phyloP scores from a whole-genome alignment of 306 rosid species.

The Gastrolobium bilobum region DNA sequence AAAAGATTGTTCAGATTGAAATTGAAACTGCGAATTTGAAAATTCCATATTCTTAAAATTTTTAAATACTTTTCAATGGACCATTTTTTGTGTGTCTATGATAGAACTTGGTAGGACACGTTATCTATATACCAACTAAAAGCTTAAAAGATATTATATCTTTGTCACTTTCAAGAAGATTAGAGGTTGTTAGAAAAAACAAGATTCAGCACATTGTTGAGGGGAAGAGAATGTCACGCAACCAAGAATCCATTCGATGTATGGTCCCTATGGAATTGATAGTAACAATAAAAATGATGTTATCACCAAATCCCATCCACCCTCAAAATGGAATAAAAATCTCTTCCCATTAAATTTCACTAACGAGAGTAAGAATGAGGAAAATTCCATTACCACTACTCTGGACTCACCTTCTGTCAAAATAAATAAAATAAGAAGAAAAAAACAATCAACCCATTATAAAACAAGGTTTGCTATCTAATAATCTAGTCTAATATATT shows the following conservation, averaged over 20 bases:
- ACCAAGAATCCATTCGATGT: conserved; percentile 11
- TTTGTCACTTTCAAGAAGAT: conserved; percentile 47
- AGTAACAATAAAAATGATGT: neutral
- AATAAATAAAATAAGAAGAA: no score
- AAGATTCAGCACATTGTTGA: conserved; percentile 39
- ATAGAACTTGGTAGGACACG: conserved; percentile 10
- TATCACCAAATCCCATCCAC: neutral
- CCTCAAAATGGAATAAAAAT: neutral
- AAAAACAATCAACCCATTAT: no score
- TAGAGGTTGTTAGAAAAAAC: conserved; percentile 56
- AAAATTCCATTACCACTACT: no score
- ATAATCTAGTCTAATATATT: no score
- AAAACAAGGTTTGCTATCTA: no score
- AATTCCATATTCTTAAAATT: neutral
- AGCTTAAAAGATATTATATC: conserved; percentile 48
- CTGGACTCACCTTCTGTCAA: no score
- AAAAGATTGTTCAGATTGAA: conserved; percentile 44
- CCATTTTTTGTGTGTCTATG: neutral
- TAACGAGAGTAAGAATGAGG: no score
- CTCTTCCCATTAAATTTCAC: neutral
- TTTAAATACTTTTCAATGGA: neutral
- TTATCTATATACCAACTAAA: conserved; percentile 24
- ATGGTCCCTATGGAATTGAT: conserved; percentile 44
- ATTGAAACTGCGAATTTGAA: conserved; percentile 39
- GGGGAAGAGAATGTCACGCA: conserved; percentile 40